A percentile compares a stretch with the other conserved stretches of the same genome.
Conservation (phyloP, 495 filamentous ascomycete genomes). For the Talaromyces liani region DNA sequence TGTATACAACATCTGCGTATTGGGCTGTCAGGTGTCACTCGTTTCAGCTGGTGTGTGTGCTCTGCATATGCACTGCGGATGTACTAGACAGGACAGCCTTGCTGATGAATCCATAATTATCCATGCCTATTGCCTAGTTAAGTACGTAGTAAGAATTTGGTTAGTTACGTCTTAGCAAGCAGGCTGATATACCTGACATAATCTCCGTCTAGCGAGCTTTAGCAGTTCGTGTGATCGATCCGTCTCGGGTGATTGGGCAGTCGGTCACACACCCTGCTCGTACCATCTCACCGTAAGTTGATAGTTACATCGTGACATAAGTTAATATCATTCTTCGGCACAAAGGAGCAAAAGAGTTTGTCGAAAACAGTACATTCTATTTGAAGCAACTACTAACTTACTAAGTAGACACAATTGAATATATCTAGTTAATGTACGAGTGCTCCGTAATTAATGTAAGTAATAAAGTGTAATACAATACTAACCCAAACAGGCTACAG, state of each 20-base stretch:
- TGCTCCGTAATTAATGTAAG: neutral
- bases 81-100: neutral
- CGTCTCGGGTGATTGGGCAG: neutral
- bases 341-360: neutral
- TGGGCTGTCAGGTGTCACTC: neutral
- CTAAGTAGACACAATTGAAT: neutral
- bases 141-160: neutral
- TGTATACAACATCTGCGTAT: neutral
- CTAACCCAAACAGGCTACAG: slow-evolving; percentile 3
- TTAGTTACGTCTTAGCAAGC: neutral
- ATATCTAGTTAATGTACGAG: neutral
- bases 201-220: neutral
- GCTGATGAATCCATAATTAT: neutral
- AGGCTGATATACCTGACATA: neutral
- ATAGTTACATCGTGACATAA: neutral
- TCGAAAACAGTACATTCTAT: neutral
- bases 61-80: neutral
- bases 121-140: neutral
- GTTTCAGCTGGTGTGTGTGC: neutral
- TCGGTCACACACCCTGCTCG: neutral
- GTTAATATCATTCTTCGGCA: neutral
- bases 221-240: neutral
- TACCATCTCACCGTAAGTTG: neutral
- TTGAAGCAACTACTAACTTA: neutral
- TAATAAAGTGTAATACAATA: neutral